Base-by-base conservation (phyloP, 441 rosid genomes). In the Syzygium syzygioides region DNA sequence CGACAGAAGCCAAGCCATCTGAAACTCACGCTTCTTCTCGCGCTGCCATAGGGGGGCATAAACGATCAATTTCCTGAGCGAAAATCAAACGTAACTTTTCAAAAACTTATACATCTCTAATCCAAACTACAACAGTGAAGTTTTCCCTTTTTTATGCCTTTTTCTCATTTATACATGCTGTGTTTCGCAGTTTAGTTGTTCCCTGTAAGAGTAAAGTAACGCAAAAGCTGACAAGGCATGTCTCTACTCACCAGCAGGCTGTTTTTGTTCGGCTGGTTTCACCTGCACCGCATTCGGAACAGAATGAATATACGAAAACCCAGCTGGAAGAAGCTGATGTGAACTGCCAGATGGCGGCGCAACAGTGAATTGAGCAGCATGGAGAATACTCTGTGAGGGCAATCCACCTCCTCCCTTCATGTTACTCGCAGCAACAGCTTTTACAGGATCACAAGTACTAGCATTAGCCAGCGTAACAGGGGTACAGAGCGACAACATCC, bases 241-340 rank as follows among this genome's bases (percentile, higher is more conserved):
- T 79, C 76, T 91, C 93, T 96, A 98, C 91, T 97, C 98, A 90
- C 98, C 99, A 45, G 96, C 95, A 54, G 97, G 98, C 88, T 96
- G 98, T 86, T 96, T 96, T 91, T 97, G 97, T 91, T 98, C 98
- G 18, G 96, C 93, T 10, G 96, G 96, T 90, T 97, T 98, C 87
- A 94, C 97, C 92, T 95, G 99, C 89, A 93, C 98, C 14, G 92
- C 94, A 37, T 91, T 86, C 15, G 96, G 93, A 85, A 92, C 95
- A 52, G 96, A 85, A 79, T 96, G 96, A 15, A 92, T 94, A 71
- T 95, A 92, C 5, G 96, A 62, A 90, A 94, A 95, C 37, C 97
- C 96, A 62, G 96, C 91, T 86, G 95, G 94, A 17, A 88, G 90
- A 11, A 92, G 89, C 91, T 95, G 98, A 91, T 96, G 97, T 3